Conservation (phyloP, 2,329 filamentous ascomycete species). For the Sordariomycetes sp. region DNA sequence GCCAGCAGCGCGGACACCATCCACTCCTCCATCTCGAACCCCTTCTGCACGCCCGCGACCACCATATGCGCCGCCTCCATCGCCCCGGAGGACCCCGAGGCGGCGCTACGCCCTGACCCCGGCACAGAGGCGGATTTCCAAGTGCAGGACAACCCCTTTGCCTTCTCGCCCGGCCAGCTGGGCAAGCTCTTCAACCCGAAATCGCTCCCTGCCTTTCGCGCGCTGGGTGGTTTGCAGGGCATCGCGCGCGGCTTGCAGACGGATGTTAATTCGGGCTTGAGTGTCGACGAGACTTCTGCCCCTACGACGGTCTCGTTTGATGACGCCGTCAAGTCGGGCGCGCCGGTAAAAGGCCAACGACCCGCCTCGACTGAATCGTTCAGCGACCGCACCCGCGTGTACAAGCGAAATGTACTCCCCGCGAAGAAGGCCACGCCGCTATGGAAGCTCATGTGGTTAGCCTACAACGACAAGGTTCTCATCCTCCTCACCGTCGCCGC, state of each 20-base stretch:
- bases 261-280: constrained; percentile 34
- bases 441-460: constrained; percentile 51
- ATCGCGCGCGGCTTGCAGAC: constrained; percentile 39
- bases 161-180: constrained; percentile 41
- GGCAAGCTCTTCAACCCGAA: constrained; percentile 41
- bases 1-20: constrained; percentile 11
- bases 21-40: constrained; percentile 11
- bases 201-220: constrained; percentile 34
- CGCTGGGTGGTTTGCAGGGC: constrained; percentile 42
- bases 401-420: constrained; percentile 48
- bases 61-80: constrained; percentile 7
- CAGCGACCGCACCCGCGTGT: constrained; percentile 47
- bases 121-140: constrained; percentile 6
- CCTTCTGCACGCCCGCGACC: constrained; percentile 13
- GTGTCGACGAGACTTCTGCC: constrained; percentile 31
- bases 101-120: neutral
- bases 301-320: neutral
- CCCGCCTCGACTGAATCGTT: constrained; percentile 13
- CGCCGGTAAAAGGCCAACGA: neutral
- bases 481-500: constrained; percentile 60
- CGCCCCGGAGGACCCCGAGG: neutral
- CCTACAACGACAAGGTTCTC: constrained; percentile 65
- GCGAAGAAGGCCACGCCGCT: constrained; percentile 47
- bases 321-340: neutral
- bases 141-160: constrained; percentile 30